phyloP scores from a whole-genome alignment of 345 rosid genomes.

The Gynandropsis gynandra region DNA sequence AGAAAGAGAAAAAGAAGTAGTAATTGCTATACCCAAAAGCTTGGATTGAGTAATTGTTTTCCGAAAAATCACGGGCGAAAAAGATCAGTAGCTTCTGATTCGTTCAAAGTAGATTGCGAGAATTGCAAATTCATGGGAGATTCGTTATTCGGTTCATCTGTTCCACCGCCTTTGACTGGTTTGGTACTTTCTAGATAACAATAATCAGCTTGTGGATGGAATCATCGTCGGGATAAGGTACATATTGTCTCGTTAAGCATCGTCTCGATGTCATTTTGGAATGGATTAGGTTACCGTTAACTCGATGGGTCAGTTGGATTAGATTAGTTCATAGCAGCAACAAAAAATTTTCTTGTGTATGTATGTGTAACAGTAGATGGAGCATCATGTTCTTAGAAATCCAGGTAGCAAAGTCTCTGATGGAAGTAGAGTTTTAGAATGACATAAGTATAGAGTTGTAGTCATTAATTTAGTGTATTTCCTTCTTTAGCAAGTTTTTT shows the following conservation, averaged over 20 bases:
- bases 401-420: slow-evolving; percentile 40
- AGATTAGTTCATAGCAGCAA: slow-evolving; percentile 24
- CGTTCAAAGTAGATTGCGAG: slow-evolving; percentile 46
- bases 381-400: slow-evolving; percentile 4
- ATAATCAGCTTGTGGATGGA: slow-evolving; percentile 16
- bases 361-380: slow-evolving; percentile 27
- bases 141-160: slow-evolving; percentile 41
- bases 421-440: slow-evolving; percentile 17
- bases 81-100: background rate
- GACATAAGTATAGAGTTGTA: slow-evolving; percentile 25
- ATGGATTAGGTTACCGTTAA: slow-evolving; percentile 20
- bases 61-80: no score
- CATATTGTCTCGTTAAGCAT: slow-evolving; percentile 21
- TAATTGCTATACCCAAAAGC: slow-evolving; percentile 25
- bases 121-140: slow-evolving; percentile 56
- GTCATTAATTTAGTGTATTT: slow-evolving; percentile 19
- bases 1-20: slow-evolving; percentile 48
- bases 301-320: slow-evolving; percentile 16
- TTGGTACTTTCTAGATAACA: slow-evolving; percentile 70
- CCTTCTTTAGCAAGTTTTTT: no score
- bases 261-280: slow-evolving; percentile 23
- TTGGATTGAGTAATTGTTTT: slow-evolving; percentile 12
- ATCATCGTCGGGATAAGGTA: slow-evolving; percentile 14
- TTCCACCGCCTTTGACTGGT: slow-evolving; percentile 43
- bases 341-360: slow-evolving; percentile 22